Base-by-base conservation (phyloP, 495 filamentous ascomycete genomes). In the Penicillium pancosmium region DNA sequence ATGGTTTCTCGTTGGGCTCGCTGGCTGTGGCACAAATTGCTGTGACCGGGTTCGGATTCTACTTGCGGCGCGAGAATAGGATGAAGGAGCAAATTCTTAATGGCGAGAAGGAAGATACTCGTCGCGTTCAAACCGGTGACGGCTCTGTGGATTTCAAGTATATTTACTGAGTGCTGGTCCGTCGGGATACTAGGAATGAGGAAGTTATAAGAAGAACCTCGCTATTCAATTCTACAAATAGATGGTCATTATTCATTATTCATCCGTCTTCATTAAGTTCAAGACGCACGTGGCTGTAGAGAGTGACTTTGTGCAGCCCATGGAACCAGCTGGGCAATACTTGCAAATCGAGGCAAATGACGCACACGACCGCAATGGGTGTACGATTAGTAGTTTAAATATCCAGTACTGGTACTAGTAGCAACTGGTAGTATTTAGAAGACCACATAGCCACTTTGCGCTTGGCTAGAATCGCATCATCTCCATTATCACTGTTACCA, bases 81-180 rank as follows among this genome's bases (percentile, higher is more conserved):
- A 41, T 62, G 41, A 84, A 84, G 64, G 68, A 73, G 25, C 56
- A 57, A 59, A 81, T 82, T 51, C 34, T 54, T 10, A 67, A 21
- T 12, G 80, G 79, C 0, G 70, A 79, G 57, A 69, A 61, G 25
- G 72, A 71, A 52, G 79, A 82, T 56, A 70, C 63, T 23, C 69
- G 81, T 49, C 73, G 69, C 16, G 68, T 80, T 5, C 74, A 62
- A 49, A 78, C 75, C 0, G 81, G 81, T 1, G 81, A 84, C 68
- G 56, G 69, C 2, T 79, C 68, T 18, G 55, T 80, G 59, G 80
- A 82, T 19, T 84, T 82, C 56, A 73, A 68, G 54, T 84, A 82
- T 62, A 74, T 75, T 64, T 73, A 80, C 47, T 83, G 44, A 53
- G 7, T 31, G 15, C 5, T 40, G 36, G 15, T 12, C 36, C 36